Evolutionary conservation across 1,284 basidiomycete species (phyloP).

Genomic region (Boletus semigastroideus): DNA sequence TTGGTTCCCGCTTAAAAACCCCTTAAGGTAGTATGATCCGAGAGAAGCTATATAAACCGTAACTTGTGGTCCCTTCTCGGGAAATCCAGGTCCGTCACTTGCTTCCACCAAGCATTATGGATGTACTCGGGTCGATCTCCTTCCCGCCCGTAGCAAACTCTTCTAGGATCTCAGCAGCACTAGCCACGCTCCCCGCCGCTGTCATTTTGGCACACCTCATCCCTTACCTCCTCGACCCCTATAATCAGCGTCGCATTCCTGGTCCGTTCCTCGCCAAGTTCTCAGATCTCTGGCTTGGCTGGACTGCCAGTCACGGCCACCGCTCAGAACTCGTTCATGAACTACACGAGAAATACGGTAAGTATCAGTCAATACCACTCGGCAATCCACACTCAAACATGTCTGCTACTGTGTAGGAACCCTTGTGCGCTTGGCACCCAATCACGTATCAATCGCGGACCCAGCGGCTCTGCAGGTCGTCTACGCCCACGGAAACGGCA

Average conservation of each 20-base stretch:
- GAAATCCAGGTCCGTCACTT: not conserved
- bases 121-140: conserved; percentile 11
- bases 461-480: conserved; percentile 74
- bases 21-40: not conserved
- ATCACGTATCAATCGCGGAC: conserved; percentile 82
- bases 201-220: conserved; percentile 52
- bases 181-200: conserved; percentile 26
- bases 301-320: conserved; percentile 64
- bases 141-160: conserved; percentile 2
- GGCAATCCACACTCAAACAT: not conserved
- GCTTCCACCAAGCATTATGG: conserved; percentile 18
- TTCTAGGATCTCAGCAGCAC: conserved; percentile 17
- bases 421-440: conserved; percentile 84
- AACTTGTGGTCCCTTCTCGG: not conserved
- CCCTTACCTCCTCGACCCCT: conserved; percentile 59
- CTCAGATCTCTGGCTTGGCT: conserved; percentile 77
- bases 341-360: conserved; percentile 77
- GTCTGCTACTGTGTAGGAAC: conserved; percentile 48
- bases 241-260: conserved; percentile 60
- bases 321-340: conserved; percentile 77
- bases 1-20: too few relatives aligned
- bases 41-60: not conserved
- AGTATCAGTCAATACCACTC: conserved; percentile 5
- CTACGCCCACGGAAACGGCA: conserved; percentile 79
- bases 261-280: conserved; percentile 79